These are phyloP conservation scores for Penstemon eatonii DNA, from an alignment of 257 asterid genomes.

Conservation along the genomic window DNA sequence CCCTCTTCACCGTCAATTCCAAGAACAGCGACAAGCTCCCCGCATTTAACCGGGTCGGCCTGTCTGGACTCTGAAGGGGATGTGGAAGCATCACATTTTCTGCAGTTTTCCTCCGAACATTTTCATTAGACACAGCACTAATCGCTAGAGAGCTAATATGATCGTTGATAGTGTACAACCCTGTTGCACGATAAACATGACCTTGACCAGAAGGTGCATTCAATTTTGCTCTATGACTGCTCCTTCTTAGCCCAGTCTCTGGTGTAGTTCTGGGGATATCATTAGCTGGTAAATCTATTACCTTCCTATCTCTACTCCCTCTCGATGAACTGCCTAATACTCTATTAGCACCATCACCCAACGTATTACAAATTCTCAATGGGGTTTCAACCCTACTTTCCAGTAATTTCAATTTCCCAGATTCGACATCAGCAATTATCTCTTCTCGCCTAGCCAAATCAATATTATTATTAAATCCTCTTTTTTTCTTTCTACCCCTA, in stretches of 20 bases:
- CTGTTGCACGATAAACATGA: conserved; percentile 34
- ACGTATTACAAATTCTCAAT: conserved; percentile 20
- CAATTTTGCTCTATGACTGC: conserved; percentile 41
- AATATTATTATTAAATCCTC: conserved; percentile 24
- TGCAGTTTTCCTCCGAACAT: conserved; percentile 30
- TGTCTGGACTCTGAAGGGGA: neutral
- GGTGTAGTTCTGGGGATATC: conserved; percentile 35
- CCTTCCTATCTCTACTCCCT: conserved; percentile 60
- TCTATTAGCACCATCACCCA: conserved; percentile 31
- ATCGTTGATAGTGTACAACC: conserved; percentile 32
- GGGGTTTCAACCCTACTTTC: conserved; percentile 31
- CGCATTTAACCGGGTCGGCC: too few species aligned
- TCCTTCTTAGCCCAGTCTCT: conserved; percentile 39
- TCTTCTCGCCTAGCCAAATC: conserved; percentile 38
- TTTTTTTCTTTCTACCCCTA: conserved; percentile 66
- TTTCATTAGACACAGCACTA: conserved; percentile 57
- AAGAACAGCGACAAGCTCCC: neutral
- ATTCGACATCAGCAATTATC: conserved; percentile 25
- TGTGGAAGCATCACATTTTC: conserved; percentile 42
- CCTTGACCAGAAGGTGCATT: conserved; percentile 40
- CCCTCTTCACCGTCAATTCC: conserved; percentile 12
- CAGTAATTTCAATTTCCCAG: conserved; percentile 26
- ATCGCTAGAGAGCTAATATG: conserved; percentile 54
- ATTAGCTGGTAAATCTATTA: conserved; percentile 35
- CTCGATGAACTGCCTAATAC: conserved; percentile 31